These are phyloP conservation scores for Penicillium polonicum DNA, from an alignment of 2,329 filamentous ascomycete species.

Conservation along the genomic window DNA sequence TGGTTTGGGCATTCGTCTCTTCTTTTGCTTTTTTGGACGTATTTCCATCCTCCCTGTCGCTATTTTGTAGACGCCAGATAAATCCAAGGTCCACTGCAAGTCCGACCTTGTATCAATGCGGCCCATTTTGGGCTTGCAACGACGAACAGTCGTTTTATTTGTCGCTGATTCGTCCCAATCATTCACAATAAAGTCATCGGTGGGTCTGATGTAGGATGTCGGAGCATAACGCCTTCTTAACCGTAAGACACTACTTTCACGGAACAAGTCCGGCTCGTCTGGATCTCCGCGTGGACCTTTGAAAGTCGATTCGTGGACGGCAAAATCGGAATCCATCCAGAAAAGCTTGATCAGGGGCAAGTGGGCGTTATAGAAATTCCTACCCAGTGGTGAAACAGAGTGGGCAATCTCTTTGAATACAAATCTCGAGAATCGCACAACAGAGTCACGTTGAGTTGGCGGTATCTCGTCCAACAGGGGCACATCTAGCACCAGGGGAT, in stretches of 20 bases:
- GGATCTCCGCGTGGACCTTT: constrained; percentile 12
- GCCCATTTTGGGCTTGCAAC: constrained; percentile 4
- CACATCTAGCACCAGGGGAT: constrained; percentile 36
- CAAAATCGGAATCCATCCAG: constrained; percentile 32
- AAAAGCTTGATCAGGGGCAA: constrained; percentile 40
- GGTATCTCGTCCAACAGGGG: constrained; percentile 19
- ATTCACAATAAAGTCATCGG: constrained; percentile 39
- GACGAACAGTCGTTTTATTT: constrained; percentile 7
- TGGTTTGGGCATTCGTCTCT: constrained; percentile 7
- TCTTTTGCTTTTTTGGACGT: not conserved
- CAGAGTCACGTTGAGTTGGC: constrained; percentile 8
- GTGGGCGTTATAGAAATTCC: constrained; percentile 19
- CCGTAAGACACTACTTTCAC: constrained; percentile 23
- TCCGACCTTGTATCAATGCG: constrained; percentile 16
- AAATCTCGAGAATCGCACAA: constrained; percentile 31
- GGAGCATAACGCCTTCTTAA: constrained; percentile 22
- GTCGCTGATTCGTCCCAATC: constrained; percentile 36
- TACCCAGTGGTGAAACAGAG: constrained; percentile 16
- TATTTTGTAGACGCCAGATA: constrained; percentile 13
- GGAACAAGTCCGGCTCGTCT: constrained; percentile 15
- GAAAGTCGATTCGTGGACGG: constrained; percentile 39
- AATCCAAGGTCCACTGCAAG: constrained; percentile 33
- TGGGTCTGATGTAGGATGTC: constrained; percentile 7
- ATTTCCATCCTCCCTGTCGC: constrained; percentile 19
- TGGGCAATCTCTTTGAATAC: constrained; percentile 35